phyloP scores from a whole-genome alignment of 2,329 filamentous ascomycete species.

The Pseudopithomyces chartarum region DNA sequence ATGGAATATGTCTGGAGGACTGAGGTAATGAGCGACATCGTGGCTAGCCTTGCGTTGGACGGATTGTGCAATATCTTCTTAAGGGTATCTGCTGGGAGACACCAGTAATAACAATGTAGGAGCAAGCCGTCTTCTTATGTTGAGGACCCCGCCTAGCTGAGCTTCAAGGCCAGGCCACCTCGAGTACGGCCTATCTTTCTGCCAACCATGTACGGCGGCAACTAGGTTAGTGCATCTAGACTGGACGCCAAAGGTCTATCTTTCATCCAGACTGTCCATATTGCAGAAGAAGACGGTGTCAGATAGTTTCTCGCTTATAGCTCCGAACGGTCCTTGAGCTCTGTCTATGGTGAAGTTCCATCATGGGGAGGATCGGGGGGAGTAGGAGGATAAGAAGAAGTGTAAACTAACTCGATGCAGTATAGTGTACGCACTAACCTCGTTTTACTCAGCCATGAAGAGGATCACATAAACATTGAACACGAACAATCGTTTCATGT shows the following conservation, averaged over 20 bases:
- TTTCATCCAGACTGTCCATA: background rate
- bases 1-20: conserved; percentile 25
- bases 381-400: background rate
- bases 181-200: background rate
- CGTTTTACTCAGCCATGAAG: background rate
- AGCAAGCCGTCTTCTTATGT: background rate
- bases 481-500: background rate
- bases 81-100: no score
- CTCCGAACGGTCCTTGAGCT: background rate
- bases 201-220: background rate
- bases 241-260: background rate
- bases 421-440: background rate
- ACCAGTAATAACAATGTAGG: background rate
- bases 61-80: background rate
- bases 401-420: background rate
- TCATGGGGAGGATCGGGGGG: background rate
- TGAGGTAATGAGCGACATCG: conserved; percentile 11
- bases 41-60: background rate
- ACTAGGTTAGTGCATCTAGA: background rate
- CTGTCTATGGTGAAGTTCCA: background rate
- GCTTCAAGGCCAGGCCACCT: background rate
- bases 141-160: background rate
- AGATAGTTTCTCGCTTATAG: background rate
- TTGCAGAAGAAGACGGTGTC: background rate
- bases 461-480: background rate